These are phyloP conservation scores for Ogataea methylovora DNA, from an alignment of 805 yeast species.

Conservation along the genomic window DNA sequence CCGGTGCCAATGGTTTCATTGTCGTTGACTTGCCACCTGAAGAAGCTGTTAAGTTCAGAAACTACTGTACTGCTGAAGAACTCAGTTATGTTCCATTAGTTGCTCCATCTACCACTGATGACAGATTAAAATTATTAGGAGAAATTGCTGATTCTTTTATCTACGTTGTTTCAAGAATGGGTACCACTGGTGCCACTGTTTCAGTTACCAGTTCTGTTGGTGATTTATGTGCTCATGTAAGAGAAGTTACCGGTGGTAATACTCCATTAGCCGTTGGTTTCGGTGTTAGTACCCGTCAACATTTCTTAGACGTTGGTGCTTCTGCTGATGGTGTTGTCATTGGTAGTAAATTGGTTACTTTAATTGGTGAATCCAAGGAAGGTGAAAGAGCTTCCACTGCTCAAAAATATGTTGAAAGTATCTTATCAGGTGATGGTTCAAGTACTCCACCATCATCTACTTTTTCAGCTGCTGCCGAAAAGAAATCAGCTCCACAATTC, in stretches of 20 bases:
- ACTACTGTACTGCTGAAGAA: conserved; percentile 56
- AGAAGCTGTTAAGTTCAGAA: conserved; percentile 86
- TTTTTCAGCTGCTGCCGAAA: conserved; percentile 8
- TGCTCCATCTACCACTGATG: conserved; percentile 95
- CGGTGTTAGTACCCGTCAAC: conserved; percentile 93
- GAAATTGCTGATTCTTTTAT: conserved; percentile 91
- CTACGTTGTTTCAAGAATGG: conserved; percentile 97
- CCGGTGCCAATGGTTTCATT: conserved; percentile 93
- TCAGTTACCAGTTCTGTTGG: conserved; percentile 56
- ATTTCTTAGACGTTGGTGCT: conserved; percentile 69
- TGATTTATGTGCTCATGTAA: conserved; percentile 64
- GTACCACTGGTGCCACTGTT: conserved; percentile 86
- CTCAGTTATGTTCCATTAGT: conserved; percentile 87
- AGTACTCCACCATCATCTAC: conserved; percentile 15
- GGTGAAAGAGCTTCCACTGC: conserved; percentile 61
- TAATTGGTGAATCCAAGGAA: conserved; percentile 55
- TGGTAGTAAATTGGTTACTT: conserved; percentile 76
- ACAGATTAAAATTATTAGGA: conserved; percentile 69
- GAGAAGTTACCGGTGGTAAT: conserved; percentile 62
- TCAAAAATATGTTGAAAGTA: conserved; percentile 56
- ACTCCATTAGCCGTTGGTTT: conserved; percentile 93
- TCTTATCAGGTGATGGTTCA: conserved; percentile 52
- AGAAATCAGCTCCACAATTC: conserved; percentile 23
- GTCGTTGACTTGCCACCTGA: conserved; percentile 97
- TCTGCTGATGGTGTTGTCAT: conserved; percentile 94